A percentile compares a stretch with the other conserved stretches of the same genome.
Conservation (phyloP, 2,329 filamentous ascomycete genomes). For the Cordyceps fumosorosea region DNA sequence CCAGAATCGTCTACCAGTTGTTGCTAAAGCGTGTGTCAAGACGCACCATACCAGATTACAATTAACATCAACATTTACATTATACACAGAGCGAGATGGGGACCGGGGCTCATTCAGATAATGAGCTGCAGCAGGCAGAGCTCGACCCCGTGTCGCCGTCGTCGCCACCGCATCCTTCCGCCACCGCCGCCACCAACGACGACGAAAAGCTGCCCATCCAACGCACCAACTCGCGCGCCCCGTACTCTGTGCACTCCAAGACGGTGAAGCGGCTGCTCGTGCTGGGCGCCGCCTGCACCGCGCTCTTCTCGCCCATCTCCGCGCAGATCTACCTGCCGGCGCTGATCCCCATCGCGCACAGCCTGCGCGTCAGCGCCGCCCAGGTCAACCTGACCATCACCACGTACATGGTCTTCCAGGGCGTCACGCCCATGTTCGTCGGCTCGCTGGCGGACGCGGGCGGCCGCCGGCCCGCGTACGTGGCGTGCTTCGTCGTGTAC, state of each 20-base stretch:
- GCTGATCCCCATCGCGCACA: conserved; percentile 39
- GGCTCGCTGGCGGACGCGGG: conserved; percentile 48
- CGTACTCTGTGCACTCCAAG: conserved; percentile 32
- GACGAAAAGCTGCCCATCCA: background rate
- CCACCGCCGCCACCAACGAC: background rate
- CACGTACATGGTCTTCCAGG: conserved; percentile 55
- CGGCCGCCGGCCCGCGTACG: conserved; percentile 48
- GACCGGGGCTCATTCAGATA: background rate
- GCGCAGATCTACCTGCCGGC: conserved; percentile 51
- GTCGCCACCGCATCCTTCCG: background rate
- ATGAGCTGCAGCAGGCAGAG: background rate
- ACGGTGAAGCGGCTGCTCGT: conserved; percentile 36
- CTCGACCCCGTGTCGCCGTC: background rate
- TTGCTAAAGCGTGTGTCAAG: background rate
- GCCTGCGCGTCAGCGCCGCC: conserved; percentile 35
- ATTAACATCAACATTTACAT: background rate
- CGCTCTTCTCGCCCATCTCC: conserved; percentile 40
- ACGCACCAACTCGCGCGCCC: conserved; percentile 13
- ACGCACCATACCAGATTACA: no score
- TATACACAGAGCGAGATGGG: background rate
- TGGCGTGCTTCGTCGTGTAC: conserved; percentile 47
- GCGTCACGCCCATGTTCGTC: conserved; percentile 50
- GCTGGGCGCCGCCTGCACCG: conserved; percentile 30
- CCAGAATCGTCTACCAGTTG: background rate
- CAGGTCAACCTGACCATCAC: conserved; percentile 47